These are phyloP conservation scores for Tricholoma furcatifolium DNA, from an alignment of 768 basidiomycete species.

Conservation along the genomic window DNA sequence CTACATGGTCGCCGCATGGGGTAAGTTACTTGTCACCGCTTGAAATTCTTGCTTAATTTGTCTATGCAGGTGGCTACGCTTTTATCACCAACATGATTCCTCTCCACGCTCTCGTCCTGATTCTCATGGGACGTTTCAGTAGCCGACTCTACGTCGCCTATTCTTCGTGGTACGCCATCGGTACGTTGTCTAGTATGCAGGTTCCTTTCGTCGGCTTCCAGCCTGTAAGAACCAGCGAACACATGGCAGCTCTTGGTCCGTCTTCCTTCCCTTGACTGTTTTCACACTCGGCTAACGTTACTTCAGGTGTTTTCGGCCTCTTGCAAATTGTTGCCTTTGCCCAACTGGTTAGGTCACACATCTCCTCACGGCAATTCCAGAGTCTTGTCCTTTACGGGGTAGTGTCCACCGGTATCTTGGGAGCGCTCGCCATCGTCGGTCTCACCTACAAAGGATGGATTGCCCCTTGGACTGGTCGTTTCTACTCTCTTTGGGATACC, in stretches of 20 bases:
- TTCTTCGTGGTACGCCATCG: conserved; percentile 97
- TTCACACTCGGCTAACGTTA: conserved; percentile 1
- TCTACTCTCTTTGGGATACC: conserved; percentile 99
- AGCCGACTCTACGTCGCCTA: conserved; percentile 92
- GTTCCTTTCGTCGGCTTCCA: conserved; percentile 99
- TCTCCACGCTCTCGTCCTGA: conserved; percentile 88
- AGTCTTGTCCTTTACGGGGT: conserved; percentile 70
- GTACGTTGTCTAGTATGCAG: conserved; percentile 97
- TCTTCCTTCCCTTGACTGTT: not conserved
- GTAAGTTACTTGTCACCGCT: conserved; percentile 38
- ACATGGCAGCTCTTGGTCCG: conserved; percentile 95
- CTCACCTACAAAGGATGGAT: conserved; percentile 95
- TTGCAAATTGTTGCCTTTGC: conserved; percentile 95
- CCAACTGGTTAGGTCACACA: conserved; percentile 83
- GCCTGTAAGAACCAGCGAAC: conserved; percentile 95
- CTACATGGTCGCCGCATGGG: conserved; percentile 99
- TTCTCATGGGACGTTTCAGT: conserved; percentile 95
- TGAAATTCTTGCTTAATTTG: conserved; percentile 3
- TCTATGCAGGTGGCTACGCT: conserved; percentile 79
- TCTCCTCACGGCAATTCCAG: conserved; percentile 92
- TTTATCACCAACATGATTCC: conserved; percentile 99
- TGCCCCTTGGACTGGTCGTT: conserved; percentile 99
- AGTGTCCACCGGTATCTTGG: conserved; percentile 67
- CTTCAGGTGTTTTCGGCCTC: conserved; percentile 87
- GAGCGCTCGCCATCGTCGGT: conserved; percentile 67